A percentile compares a stretch with the other conserved stretches of the same genome.
Evolutionary conservation across 1,284 basidiomycete genomes (phyloP).

Genomic region (Takashimella koratensis): DNA sequence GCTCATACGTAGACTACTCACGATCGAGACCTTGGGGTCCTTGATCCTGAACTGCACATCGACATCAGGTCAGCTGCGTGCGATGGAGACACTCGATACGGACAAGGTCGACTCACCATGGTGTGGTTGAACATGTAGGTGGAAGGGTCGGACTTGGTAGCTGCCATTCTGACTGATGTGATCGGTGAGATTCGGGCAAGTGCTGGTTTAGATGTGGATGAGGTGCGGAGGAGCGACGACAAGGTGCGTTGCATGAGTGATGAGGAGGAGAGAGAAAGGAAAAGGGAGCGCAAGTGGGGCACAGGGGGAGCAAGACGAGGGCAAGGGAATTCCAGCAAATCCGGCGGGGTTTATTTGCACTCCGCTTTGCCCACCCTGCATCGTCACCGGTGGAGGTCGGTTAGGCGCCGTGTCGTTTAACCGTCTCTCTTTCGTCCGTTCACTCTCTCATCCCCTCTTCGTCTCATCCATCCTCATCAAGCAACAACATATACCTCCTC

Average conservation of each 20-base stretch:
- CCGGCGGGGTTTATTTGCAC: too few relatives aligned
- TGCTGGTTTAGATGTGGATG: neutral
- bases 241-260: neutral
- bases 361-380: too few relatives aligned
- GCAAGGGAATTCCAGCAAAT: too few relatives aligned
- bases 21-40: conserved; percentile 71
- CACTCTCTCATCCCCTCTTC: too few relatives aligned
- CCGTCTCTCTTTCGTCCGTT: too few relatives aligned
- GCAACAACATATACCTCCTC: too few relatives aligned
- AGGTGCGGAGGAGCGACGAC: neutral
- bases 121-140: conserved; percentile 72
- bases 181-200: neutral
- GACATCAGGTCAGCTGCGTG: too few relatives aligned
- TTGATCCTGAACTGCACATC: conserved; percentile 80
- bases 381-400: too few relatives aligned
- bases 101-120: conserved; percentile 22
- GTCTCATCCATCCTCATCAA: neutral
- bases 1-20: too few relatives aligned
- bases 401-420: neutral
- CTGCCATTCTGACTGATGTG: conserved; percentile 22
- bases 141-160: conserved; percentile 24
- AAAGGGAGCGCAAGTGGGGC: too few relatives aligned
- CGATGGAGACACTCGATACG: too few relatives aligned
- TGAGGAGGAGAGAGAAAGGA: neutral
- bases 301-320: neutral